A percentile compares a stretch with the other conserved stretches of the same genome.
Evolutionary conservation across 2,329 filamentous ascomycete genomes (phyloP).

Genomic region (Cercospora nicotianae): DNA sequence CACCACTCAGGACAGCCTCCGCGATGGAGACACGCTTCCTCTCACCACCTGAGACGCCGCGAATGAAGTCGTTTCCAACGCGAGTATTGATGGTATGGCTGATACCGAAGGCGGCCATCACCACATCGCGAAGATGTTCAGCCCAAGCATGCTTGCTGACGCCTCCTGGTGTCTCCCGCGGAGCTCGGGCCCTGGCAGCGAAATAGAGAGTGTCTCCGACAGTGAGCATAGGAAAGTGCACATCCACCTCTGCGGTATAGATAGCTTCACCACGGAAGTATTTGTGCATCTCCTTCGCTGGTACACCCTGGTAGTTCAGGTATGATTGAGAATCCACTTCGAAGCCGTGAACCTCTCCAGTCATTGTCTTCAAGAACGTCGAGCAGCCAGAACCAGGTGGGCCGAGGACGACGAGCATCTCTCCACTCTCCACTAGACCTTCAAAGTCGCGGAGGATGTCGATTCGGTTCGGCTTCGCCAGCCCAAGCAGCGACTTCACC

Average conservation of each 20-base stretch:
- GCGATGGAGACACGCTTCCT: conserved; percentile 79
- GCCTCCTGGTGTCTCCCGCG: conserved; percentile 61
- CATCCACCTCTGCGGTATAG: conserved; percentile 82
- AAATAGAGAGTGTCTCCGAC: conserved; percentile 80
- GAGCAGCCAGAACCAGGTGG: conserved; percentile 71
- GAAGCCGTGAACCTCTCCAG: conserved; percentile 80
- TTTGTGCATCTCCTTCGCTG: conserved; percentile 72
- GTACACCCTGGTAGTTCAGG: conserved; percentile 80
- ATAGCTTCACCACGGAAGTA: conserved; percentile 81
- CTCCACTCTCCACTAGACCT: conserved; percentile 66
- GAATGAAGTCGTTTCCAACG: conserved; percentile 73
- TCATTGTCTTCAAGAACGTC: conserved; percentile 80
- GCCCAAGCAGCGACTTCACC: conserved; percentile 39
- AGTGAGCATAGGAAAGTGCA: conserved; percentile 74
- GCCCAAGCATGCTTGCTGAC: conserved; percentile 57
- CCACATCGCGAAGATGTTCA: conserved; percentile 66
- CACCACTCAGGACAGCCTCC: conserved; percentile 68
- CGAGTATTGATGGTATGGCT: conserved; percentile 70
- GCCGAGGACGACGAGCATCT: conserved; percentile 74
- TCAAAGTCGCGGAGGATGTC: conserved; percentile 69
- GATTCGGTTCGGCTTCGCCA: conserved; percentile 37
- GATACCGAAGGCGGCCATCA: conserved; percentile 75
- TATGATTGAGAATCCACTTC: conserved; percentile 68
- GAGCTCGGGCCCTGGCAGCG: conserved; percentile 68
- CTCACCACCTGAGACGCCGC: conserved; percentile 74